phyloP scores from a whole-genome alignment of 2,329 filamentous ascomycete genomes.

The Ophiosphaerella herpotricha region DNA sequence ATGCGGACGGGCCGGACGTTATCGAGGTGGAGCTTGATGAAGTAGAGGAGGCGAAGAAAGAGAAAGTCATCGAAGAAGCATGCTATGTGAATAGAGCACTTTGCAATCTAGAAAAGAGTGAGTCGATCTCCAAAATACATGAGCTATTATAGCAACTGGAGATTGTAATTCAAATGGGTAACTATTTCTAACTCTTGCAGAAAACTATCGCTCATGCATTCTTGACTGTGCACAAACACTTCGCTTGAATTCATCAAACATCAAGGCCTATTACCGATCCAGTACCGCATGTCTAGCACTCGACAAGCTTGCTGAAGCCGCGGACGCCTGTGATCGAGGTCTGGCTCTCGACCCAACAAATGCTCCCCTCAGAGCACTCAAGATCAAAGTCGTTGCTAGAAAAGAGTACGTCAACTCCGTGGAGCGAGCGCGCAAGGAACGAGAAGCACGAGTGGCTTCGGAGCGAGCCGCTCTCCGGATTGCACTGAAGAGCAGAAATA shows the following conservation, averaged over 20 bases:
- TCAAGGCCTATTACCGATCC: slow-evolving; percentile 92
- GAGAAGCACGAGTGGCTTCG: slow-evolving; percentile 59
- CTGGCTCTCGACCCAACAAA: slow-evolving; percentile 74
- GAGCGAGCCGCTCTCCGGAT: slow-evolving; percentile 59
- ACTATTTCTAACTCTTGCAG: slow-evolving; percentile 43
- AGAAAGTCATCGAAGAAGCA: slow-evolving; percentile 71
- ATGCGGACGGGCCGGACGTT: slow-evolving; percentile 45
- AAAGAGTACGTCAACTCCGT: slow-evolving; percentile 61
- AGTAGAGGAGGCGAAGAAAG: slow-evolving; percentile 64
- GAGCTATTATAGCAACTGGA: background rate
- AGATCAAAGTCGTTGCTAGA: slow-evolving; percentile 66
- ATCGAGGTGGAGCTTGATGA: slow-evolving; percentile 59
- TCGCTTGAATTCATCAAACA: slow-evolving; percentile 75
- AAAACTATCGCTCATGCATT: slow-evolving; percentile 86
- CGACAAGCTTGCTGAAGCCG: slow-evolving; percentile 77
- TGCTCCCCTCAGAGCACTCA: slow-evolving; percentile 65
- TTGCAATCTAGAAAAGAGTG: slow-evolving; percentile 82
- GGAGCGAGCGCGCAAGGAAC: slow-evolving; percentile 61
- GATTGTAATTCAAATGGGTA: background rate
- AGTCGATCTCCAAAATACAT: slow-evolving; percentile 21
- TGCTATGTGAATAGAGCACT: slow-evolving; percentile 87
- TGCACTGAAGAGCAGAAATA: slow-evolving; percentile 69
- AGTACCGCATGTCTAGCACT: slow-evolving; percentile 77
- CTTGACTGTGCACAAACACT: slow-evolving; percentile 82
- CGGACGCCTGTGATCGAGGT: slow-evolving; percentile 76